These are phyloP conservation scores for Tricholoma sp. DNA, from an alignment of 768 basidiomycete genomes.

Conservation along the genomic window DNA sequence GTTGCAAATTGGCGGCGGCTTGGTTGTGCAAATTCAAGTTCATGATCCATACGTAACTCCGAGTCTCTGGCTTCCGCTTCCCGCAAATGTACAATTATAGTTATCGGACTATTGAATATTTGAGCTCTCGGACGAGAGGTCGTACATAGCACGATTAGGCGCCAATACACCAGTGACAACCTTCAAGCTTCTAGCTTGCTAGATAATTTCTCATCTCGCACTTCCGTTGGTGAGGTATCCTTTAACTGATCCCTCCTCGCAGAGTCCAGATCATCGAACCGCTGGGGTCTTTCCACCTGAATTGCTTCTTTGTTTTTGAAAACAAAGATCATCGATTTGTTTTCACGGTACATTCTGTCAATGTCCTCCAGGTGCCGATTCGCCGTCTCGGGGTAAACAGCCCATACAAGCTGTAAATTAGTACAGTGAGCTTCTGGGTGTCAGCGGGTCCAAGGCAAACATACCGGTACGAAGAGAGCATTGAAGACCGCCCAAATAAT, in stretches of 20 bases:
- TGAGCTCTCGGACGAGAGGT: no score
- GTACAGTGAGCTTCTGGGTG: background rate
- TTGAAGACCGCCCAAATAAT: slow-evolving; percentile 47
- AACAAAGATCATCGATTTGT: slow-evolving; percentile 36
- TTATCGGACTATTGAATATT: no score
- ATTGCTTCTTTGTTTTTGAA: slow-evolving; percentile 37
- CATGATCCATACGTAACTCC: no score
- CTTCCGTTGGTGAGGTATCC: background rate
- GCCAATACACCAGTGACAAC: background rate
- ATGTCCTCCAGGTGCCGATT: slow-evolving; percentile 48
- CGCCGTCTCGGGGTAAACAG: slow-evolving; percentile 45
- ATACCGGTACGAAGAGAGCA: slow-evolving; percentile 41
- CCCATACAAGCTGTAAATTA: slow-evolving; percentile 34
- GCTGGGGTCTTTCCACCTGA: slow-evolving; percentile 37
- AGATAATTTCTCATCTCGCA: background rate
- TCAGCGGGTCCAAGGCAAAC: slow-evolving; percentile 8
- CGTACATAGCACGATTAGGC: no score
- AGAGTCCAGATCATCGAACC: slow-evolving; percentile 31
- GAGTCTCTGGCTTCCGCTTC: no score
- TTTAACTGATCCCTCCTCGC: background rate
- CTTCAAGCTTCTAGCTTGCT: background rate
- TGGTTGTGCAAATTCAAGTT: no score
- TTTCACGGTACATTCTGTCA: slow-evolving; percentile 42
- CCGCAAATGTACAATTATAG: no score
- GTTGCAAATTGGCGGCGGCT: no score